Percentiles rank a stretch among this genome's conserved stretches.
phyloP scores from a whole-genome alignment of 495 filamentous ascomycete genomes.

The Xylaria sp. region DNA sequence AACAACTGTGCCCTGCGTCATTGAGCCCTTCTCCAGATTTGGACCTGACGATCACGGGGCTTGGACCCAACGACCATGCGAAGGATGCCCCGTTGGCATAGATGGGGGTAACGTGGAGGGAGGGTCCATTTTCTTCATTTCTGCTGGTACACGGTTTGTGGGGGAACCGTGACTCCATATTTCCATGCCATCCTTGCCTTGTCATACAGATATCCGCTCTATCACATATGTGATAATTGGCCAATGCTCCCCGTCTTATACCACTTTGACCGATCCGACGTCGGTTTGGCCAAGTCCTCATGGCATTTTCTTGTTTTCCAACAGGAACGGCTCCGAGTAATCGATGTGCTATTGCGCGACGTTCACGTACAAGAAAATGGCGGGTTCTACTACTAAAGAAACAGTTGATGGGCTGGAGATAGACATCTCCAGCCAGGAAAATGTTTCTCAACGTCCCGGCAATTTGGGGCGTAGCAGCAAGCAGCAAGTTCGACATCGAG shows the following conservation, averaged over 20 bases:
- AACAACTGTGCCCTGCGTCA: constrained; percentile 1
- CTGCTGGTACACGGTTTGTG: constrained; percentile 17
- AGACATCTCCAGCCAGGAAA: constrained; percentile 40
- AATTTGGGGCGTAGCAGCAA: constrained; percentile 38
- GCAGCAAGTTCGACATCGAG: constrained; percentile 47
- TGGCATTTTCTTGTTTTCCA: constrained; percentile 21
- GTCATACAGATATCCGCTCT: constrained; percentile 6
- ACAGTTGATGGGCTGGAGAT: constrained; percentile 15
- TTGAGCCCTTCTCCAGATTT: constrained; percentile 21
- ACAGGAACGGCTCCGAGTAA: constrained; percentile 13
- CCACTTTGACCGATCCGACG: constrained; percentile 14
- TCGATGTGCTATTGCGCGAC: constrained; percentile 2
- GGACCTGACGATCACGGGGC: constrained; percentile 21
- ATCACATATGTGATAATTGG: constrained; percentile 21
- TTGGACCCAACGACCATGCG: neutral
- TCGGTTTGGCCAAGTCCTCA: constrained; percentile 15
- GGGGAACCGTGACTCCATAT: constrained; percentile 25
- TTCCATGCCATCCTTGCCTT: constrained; percentile 11
- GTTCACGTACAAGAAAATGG: constrained; percentile 3
- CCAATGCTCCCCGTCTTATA: constrained; percentile 17
- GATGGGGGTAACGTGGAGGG: constrained; percentile 30
- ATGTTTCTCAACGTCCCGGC: constrained; percentile 34
- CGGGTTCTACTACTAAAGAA: constrained; percentile 10
- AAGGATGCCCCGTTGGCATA: constrained; percentile 10
- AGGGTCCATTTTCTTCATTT: constrained; percentile 22